Evolutionary conservation across 2,329 filamentous ascomycete genomes (phyloP), one percentile per base, ranked within the genome.

Genomic region (Sporothrix pseudoabietina): DNA sequence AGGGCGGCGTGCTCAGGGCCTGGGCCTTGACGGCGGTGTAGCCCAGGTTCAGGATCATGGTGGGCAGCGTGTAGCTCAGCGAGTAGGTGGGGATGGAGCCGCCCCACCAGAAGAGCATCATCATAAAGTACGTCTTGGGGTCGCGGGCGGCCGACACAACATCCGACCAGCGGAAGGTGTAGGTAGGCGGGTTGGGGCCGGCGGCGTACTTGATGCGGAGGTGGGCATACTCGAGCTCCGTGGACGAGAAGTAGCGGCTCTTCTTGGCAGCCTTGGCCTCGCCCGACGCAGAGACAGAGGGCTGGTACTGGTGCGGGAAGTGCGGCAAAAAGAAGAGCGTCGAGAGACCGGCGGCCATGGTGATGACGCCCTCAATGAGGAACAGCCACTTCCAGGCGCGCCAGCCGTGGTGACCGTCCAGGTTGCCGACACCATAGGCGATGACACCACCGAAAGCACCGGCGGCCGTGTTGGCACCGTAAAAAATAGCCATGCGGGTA

Each of bases 171-270:
- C 71, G 71, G 49, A 72, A 77, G 12, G 87, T 72, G 63, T 77
- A 74, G 44, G 72, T 73, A 1, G 72, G 76, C 49, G 72, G 59
- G 59, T 72, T 63, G 12, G 75, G 74, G 5, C 76, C 75, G 35
- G 69, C 54, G 19, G 55, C 68, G 71, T 75, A 77, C 72, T 76
- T 76, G 41, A 74, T 71, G 41, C 73, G 73, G 69, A 77, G 69
- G 74, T 78, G 54, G 75, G 72, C 72, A 47, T 76, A 76, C 71
- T 78, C 77, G 72, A 88, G 85, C 76, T 89, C 87, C 4, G 83
- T 75, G 52, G 66, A 41, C 3, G 79, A 85, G 79, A 89, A 89
- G 87, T 87, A 89, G 3, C 85, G 82, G 52, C 84, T 83, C 49
- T 80, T 81, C 72, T 81, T 82, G 0, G 83, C 39, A 12, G 47